Percentiles rank a stretch among this genome's conserved stretches.
phyloP scores from a whole-genome alignment of 2,329 filamentous ascomycete species.

The Arthroderma uncinatum region DNA sequence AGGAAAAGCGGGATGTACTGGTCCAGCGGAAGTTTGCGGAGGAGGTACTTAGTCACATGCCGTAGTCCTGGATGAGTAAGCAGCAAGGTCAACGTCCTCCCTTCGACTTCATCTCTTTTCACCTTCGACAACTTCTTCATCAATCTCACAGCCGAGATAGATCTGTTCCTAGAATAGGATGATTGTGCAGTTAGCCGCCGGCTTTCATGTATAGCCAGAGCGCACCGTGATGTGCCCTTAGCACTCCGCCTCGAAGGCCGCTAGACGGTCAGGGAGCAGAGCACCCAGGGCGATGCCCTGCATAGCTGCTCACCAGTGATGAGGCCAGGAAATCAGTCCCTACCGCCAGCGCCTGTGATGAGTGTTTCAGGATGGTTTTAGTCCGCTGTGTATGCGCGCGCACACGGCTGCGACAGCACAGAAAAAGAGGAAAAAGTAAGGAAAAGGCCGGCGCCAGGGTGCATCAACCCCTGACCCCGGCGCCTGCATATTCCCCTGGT shows the following conservation, averaged over 20 bases:
- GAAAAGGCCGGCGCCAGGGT: conserved; percentile 1
- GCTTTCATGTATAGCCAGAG: not conserved
- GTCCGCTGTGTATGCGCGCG: not conserved
- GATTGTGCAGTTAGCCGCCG: not conserved
- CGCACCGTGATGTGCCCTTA: not conserved
- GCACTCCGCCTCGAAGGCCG: not conserved
- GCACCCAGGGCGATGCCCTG: not conserved
- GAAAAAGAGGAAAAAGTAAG: not conserved
- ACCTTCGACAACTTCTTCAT: not conserved
- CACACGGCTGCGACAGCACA: not conserved
- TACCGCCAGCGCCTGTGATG: conserved; percentile 4
- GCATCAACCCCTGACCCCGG: conserved; percentile 1
- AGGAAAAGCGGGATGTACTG: not conserved
- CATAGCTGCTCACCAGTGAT: conserved; percentile 1
- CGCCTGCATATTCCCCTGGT: not conserved
- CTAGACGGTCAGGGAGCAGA: not conserved
- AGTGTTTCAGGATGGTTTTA: conserved; percentile 1
- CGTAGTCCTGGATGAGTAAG: not conserved
- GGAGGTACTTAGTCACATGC: not conserved
- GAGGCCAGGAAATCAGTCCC: not conserved
- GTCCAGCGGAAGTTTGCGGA: not conserved
- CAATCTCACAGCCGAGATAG: not conserved
- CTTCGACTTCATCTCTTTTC: not conserved
- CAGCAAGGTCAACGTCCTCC: not conserved
- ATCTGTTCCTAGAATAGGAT: not conserved